Evolutionary conservation across 139 green algal species (phyloP).

Genomic region (Micromonas pusilla): DNA sequence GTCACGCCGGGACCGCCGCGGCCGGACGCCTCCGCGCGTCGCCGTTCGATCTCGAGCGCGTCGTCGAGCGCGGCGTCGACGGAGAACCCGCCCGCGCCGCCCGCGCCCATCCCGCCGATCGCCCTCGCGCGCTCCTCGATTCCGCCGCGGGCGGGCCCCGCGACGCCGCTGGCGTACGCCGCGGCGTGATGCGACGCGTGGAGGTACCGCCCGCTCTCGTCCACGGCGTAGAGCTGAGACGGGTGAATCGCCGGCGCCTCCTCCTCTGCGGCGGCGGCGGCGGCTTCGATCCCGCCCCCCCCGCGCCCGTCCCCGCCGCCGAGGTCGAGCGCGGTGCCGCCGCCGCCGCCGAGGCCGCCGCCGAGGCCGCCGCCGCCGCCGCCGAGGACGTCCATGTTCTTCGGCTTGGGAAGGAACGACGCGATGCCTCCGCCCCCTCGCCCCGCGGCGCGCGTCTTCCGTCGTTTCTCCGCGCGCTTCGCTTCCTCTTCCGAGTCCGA

Average conservation of each 20-base stretch:
- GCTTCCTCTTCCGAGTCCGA: neutral
- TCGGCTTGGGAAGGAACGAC: constrained; percentile 5
- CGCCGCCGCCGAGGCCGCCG: neutral
- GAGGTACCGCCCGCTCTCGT: constrained; percentile 11
- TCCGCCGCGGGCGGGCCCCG: too few species aligned
- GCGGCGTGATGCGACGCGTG: neutral
- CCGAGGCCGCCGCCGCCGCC: neutral
- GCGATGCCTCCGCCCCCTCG: neutral
- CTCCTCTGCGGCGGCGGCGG: neutral
- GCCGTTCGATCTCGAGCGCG: too few species aligned
- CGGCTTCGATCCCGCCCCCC: neutral
- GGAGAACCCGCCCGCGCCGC: too few species aligned
- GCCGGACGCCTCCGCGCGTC: too few species aligned
- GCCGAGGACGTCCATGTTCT: neutral
- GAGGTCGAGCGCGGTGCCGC: neutral
- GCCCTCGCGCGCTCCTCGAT: too few species aligned
- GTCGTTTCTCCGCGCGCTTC: neutral
- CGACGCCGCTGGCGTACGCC: too few species aligned
- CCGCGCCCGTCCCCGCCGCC: neutral
- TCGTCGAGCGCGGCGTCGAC: too few species aligned
- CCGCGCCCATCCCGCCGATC: too few species aligned
- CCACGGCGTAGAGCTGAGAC: neutral
- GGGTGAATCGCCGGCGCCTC: neutral
- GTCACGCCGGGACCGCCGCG: too few species aligned
- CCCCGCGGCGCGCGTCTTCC: neutral